A percentile compares a stretch with the other conserved stretches of the same genome.
phyloP scores from a whole-genome alignment of 306 rosid genomes.

The Gleditsia sinensis region DNA sequence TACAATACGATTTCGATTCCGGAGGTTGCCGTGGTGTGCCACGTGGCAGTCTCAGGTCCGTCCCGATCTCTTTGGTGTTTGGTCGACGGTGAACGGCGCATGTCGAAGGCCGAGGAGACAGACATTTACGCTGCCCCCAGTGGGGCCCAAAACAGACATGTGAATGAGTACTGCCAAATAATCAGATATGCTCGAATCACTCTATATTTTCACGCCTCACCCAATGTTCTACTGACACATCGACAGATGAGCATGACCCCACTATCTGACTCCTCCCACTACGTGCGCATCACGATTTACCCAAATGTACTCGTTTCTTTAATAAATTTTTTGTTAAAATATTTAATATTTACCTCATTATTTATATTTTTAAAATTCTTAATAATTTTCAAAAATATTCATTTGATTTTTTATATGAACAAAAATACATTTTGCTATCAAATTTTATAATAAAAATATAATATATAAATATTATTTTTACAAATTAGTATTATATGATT shows the following conservation, averaged over 20 bases:
- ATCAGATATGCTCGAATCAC: not conserved
- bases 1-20: not conserved
- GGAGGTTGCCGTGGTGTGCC: not conserved
- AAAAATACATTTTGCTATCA: too few species aligned
- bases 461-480: too few species aligned
- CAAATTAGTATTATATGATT: too few species aligned
- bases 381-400: too few species aligned
- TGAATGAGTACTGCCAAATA: not conserved
- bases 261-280: not conserved
- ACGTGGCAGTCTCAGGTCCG: constrained; percentile 11
- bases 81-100: constrained; percentile 16
- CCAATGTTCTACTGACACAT: not conserved
- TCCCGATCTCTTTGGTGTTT: not conserved
- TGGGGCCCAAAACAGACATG: not conserved
- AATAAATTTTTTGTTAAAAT: too few species aligned
- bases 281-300: not conserved
- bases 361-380: too few species aligned
- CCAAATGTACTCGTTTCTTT: too few species aligned
- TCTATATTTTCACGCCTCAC: not conserved
- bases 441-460: too few species aligned
- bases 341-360: too few species aligned
- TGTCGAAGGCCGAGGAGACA: constrained; percentile 38
- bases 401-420: too few species aligned
- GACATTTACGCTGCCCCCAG: not conserved
- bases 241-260: not conserved